Evolutionary conservation across 345 rosid genomes (phyloP).

Genomic region (Rhodamnia argentea): DNA sequence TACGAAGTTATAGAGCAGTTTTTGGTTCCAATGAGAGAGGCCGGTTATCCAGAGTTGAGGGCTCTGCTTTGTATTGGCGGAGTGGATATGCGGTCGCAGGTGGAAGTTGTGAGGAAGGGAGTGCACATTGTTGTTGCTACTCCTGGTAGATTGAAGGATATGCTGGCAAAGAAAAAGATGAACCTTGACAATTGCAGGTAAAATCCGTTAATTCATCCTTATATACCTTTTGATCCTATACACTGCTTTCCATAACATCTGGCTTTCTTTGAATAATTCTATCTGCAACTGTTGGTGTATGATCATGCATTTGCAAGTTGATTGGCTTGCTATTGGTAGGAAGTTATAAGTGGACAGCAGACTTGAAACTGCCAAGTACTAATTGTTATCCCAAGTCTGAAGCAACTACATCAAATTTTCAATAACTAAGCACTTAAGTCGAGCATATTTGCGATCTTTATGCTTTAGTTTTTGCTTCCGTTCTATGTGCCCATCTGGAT

Average conservation of each 20-base stretch:
- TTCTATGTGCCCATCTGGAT: not conserved
- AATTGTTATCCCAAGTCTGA: not conserved
- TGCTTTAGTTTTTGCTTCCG: not conserved
- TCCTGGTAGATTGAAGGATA: slow-evolving; percentile 90
- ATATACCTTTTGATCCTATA: not conserved
- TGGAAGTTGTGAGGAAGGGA: slow-evolving; percentile 79
- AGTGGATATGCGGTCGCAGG: slow-evolving; percentile 82
- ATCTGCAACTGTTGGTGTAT: not conserved
- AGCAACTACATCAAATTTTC: not conserved
- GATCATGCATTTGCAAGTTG: not conserved
- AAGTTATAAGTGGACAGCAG: not conserved
- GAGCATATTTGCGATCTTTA: not conserved
- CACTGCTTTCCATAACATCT: not conserved
- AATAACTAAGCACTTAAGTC: not conserved
- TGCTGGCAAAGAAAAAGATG: slow-evolving; percentile 95
- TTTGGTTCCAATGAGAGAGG: slow-evolving; percentile 43
- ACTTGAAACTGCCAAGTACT: not conserved
- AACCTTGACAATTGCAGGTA: slow-evolving; percentile 88
- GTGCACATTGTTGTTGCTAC: slow-evolving; percentile 94
- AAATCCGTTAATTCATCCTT: not conserved
- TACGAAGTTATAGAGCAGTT: slow-evolving; percentile 84
- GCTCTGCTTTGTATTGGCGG: slow-evolving; percentile 84
- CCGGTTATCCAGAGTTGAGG: slow-evolving; percentile 68
- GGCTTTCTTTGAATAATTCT: not conserved
- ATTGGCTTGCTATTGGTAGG: not conserved